Evolutionary conservation across 768 basidiomycete species (phyloP), one percentile per base, ranked within the genome.

Genomic region (Suillus weaverae): DNA sequence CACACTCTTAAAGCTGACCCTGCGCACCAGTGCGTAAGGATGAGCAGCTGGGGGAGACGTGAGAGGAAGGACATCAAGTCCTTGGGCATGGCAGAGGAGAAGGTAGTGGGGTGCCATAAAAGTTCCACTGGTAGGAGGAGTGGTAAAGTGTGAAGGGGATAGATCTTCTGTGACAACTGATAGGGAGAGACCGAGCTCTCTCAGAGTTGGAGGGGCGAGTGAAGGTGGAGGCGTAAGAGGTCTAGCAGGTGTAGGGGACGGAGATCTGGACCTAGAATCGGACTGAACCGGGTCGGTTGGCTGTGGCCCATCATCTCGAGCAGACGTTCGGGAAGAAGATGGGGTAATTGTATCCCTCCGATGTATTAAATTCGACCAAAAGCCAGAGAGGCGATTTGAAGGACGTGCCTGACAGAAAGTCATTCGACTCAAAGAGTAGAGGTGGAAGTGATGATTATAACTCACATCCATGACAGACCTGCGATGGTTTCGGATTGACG

Each of bases 1-100:
- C n/a, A 95, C 89, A 63, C 85, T 87, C 72, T 93, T 94, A 77
- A 95, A 95, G 41, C 84, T 83, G 60, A 93, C 91, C 62, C 92
- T 84, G 26, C 93, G 86, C 30, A 95, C 88, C 33, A 95, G 83
- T 11, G 93, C 88, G 74, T 93, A 94, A 16, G 94, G 91, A 68
- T 89, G 88, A 8, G 83, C 82, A 16, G 86, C 82, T 2, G 92
- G 93, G 0, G 93, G 92, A 0, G 89, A 88, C 13, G 84, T 74
- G 35, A 95, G 80, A 2, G 93, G 91, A n/a, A 95, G 80, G 3
- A 95, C 91, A 74, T 95, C 93, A 39, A 95, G 79, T 48, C 93
- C 93, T 75, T 95, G 94, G 3, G 90, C 80, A 71, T 95, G 93
- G 67, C 93, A 95, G 51, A 95, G 82, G 22, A 95, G 83, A 11